A percentile compares a stretch with the other conserved stretches of the same genome.
Evolutionary conservation across 1,139 yeast genomes (phyloP).

Genomic region (Martiniozyma asiatica): DNA sequence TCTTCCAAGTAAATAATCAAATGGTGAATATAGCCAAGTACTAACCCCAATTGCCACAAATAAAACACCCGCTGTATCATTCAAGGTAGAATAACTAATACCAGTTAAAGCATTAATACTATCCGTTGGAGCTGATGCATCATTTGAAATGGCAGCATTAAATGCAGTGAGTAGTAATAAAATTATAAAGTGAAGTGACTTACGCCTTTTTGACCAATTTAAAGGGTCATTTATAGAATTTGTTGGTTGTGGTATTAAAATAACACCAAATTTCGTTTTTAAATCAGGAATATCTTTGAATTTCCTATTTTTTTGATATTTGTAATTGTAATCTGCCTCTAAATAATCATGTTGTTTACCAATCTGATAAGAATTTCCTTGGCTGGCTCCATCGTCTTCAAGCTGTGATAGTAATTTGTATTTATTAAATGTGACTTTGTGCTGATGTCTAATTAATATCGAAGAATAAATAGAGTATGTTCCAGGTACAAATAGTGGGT

Average conservation of each 20-base stretch:
- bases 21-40: slow-evolving; percentile 26
- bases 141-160: slow-evolving; percentile 28
- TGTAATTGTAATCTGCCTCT: slow-evolving; percentile 10
- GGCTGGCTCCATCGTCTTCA: neutral
- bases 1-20: slow-evolving; percentile 26
- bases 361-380: neutral
- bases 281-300: slow-evolving; percentile 16
- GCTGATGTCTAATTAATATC: slow-evolving; percentile 16
- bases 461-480: slow-evolving; percentile 30
- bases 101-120: slow-evolving; percentile 25
- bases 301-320: slow-evolving; percentile 8
- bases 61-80: slow-evolving; percentile 29
- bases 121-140: slow-evolving; percentile 29
- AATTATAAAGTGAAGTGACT: slow-evolving; percentile 14
- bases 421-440: slow-evolving; percentile 7
- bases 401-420: slow-evolving; percentile 1
- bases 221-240: slow-evolving; percentile 68
- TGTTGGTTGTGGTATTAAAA: slow-evolving; percentile 64
- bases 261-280: slow-evolving; percentile 40
- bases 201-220: slow-evolving; percentile 26
- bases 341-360: too few species aligned
- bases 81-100: slow-evolving; percentile 27
- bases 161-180: slow-evolving; percentile 23
- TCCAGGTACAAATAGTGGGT: slow-evolving; percentile 50
- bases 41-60: slow-evolving; percentile 26